Percentiles rank a stretch among this genome's conserved stretches.
phyloP scores from a whole-genome alignment of 805 yeast species.

The Blastobotrys chiropterorum region DNA sequence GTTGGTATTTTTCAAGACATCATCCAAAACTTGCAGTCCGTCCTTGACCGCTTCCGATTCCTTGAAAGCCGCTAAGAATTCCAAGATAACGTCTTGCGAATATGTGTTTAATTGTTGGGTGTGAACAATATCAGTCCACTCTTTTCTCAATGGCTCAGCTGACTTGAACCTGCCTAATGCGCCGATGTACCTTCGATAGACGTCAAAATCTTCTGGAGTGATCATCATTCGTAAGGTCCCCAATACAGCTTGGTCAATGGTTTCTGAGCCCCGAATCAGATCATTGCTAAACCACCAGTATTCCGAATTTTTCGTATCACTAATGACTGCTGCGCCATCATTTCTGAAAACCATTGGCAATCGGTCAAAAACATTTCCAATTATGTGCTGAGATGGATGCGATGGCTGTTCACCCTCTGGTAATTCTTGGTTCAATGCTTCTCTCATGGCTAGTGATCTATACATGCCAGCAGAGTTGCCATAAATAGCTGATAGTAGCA shows the following conservation, averaged over 20 bases:
- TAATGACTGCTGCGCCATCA: slow-evolving; percentile 7
- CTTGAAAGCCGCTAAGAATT: slow-evolving; percentile 22
- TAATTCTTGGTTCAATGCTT: slow-evolving; percentile 9
- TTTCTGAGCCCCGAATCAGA: slow-evolving; percentile 13
- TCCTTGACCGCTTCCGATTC: slow-evolving; percentile 8
- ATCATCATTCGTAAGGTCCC: slow-evolving; percentile 17
- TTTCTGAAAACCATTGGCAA: slow-evolving; percentile 21
- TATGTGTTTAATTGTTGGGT: not conserved
- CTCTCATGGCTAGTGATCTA: slow-evolving; percentile 19
- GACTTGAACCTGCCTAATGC: slow-evolving; percentile 22
- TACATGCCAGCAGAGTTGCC: slow-evolving; percentile 26
- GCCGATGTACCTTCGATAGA: slow-evolving; percentile 20
- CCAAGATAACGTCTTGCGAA: slow-evolving; percentile 19
- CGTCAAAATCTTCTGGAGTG: slow-evolving; percentile 6
- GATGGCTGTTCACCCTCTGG: not conserved
- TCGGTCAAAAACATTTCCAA: slow-evolving; percentile 20
- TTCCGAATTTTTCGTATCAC: too few species aligned
- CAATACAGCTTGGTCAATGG: slow-evolving; percentile 18
- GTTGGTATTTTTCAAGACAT: slow-evolving; percentile 11
- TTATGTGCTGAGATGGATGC: not conserved
- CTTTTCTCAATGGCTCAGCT: slow-evolving; percentile 17
- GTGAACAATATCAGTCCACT: slow-evolving; percentile 16
- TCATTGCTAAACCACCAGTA: slow-evolving; percentile 20
- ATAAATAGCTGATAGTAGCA: slow-evolving; percentile 19
- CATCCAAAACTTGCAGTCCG: slow-evolving; percentile 15